Base-by-base conservation (phyloP, 495 filamentous ascomycete species). In the Xylaria acuta region DNA sequence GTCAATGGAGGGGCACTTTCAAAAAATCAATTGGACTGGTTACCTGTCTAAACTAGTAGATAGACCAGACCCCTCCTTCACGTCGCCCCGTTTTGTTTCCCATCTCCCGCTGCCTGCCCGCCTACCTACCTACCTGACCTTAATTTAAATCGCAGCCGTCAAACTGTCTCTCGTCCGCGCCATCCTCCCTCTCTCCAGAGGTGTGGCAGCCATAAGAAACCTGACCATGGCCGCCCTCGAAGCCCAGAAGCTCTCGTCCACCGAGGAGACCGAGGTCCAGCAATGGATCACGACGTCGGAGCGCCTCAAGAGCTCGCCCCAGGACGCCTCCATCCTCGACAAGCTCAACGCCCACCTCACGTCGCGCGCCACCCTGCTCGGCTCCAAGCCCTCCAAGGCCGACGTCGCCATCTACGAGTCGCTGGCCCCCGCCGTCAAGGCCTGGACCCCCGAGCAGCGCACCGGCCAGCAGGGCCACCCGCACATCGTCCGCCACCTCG, bases 401-500 rank as follows among this genome's bases (percentile, higher is more conserved):
- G 96, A 99, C 78, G 83, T 97, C 64, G 92, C 92, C 69, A 86
- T 95, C 67, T 99, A 97, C 83, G 87, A 94, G 74, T 85, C 92
- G 53, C 84, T 97, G 25, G 92, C 92, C 27, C 92, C 95, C 25
- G 74, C 91, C 5, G 93, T 98, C 68, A 88, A 90, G 77, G 86
- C 87, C 70, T 98, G 95, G 95, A 87, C 87, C 8, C 83, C 92
- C 51, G 94, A 98, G 85, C 88, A 97, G 86, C 90, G 92, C 75
- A 97, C 96, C 7, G 96, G 96, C 43, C 89, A 97, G 85, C 86
- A 94, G 59, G 96, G 96, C 67, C 92, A 90, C 79, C 94, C 96
- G 76, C 90, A 98, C 80, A 92, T 98, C 75, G 93, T 99, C 43
- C 94, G 96, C 43, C 92, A 91, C 77, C 82, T 97, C 74, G 96